A percentile compares a stretch with the other conserved stretches of the same genome.
Evolutionary conservation across 371 early-diverging fungal genomes (phyloP).

Genomic region (Apophysomyces trapeziformis): DNA sequence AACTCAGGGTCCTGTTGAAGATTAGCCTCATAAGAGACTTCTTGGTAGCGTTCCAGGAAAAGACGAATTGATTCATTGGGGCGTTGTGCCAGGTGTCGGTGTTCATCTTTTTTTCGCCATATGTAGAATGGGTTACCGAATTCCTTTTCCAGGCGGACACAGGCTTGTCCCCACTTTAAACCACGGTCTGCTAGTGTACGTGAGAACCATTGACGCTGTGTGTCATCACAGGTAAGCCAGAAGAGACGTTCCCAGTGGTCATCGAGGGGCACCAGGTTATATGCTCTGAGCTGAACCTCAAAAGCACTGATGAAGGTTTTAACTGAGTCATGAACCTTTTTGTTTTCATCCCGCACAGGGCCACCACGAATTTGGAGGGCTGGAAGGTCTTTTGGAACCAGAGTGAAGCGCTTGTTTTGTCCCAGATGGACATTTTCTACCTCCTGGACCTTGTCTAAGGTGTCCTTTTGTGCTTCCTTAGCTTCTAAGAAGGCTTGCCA

Average conservation of each 20-base stretch:
- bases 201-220: too few species aligned
- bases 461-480: not conserved
- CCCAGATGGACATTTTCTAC: not conserved
- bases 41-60: not conserved
- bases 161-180: too few species aligned
- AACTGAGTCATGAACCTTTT: not conserved
- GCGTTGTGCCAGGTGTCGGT: not conserved
- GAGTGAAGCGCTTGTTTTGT: not conserved
- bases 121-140: not conserved
- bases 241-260: too few species aligned
- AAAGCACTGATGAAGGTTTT: not conserved
- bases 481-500: not conserved
- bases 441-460: not conserved
- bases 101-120: not conserved
- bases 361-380: not conserved
- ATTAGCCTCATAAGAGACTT: not conserved
- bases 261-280: too few species aligned
- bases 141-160: not conserved
- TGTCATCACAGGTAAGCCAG: too few species aligned
- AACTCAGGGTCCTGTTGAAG: not conserved
- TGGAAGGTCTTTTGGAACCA: not conserved
- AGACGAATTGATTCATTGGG: not conserved
- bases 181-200: too few species aligned
- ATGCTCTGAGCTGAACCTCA: too few species aligned
- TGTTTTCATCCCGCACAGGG: not conserved